Evolutionary conservation across 2,329 filamentous ascomycete species (phyloP).

Genomic region (Penicillium sp.): DNA sequence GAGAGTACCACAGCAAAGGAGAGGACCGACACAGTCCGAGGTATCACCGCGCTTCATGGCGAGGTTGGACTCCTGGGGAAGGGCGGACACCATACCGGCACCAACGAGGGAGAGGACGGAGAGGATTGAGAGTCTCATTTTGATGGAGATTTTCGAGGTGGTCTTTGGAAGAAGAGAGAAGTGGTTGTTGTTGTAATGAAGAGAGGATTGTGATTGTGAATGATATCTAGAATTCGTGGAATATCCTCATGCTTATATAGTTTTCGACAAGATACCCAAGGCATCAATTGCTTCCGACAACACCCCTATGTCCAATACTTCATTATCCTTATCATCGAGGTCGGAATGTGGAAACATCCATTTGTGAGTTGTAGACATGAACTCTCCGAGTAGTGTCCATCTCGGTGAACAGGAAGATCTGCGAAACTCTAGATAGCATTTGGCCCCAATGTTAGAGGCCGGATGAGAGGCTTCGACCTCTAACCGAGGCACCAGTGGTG

Average conservation of each 20-base stretch:
- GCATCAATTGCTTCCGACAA: neutral
- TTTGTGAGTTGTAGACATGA: constrained; percentile 11
- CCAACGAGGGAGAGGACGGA: constrained; percentile 32
- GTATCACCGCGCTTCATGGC: constrained; percentile 16
- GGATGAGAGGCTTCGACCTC: neutral
- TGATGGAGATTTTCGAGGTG: constrained; percentile 10
- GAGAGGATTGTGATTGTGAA: neutral
- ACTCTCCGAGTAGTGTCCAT: constrained; percentile 1
- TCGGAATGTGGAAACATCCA: neutral
- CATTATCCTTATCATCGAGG: constrained; percentile 6
- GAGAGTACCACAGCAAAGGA: constrained; percentile 32
- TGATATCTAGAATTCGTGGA: neutral
- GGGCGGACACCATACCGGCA: constrained; percentile 32
- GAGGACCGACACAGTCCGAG: constrained; percentile 21
- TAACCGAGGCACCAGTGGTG: neutral
- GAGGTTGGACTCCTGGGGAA: constrained; percentile 14
- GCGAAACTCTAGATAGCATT: constrained; percentile 19
- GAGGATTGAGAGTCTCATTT: constrained; percentile 32
- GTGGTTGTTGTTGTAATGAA: neutral
- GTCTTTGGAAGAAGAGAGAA: neutral
- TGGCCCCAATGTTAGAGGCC: neutral
- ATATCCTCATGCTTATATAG: constrained; percentile 12
- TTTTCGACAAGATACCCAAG: neutral
- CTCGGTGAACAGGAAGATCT: constrained; percentile 7
- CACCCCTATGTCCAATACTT: neutral